Percentiles rank a stretch among this genome's conserved stretches.
Evolutionary conservation across 805 yeast genomes (phyloP).

Genomic region (Lachancea sp.): DNA sequence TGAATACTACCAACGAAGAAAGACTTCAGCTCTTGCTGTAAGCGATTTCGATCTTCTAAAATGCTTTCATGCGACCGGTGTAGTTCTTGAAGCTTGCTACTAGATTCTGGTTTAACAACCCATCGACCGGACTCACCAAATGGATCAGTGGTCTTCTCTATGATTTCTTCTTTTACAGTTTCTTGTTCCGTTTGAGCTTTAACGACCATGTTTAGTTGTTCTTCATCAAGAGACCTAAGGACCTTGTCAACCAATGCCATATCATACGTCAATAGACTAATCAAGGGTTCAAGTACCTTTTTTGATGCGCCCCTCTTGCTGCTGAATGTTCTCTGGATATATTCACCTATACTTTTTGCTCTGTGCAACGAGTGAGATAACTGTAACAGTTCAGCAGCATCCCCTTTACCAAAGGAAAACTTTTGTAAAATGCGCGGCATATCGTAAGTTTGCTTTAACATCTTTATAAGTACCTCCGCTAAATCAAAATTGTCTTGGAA

Average conservation of each 20-base stretch:
- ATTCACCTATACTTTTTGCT: slow-evolving; percentile 10
- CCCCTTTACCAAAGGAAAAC: slow-evolving; percentile 44
- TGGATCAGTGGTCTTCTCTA: slow-evolving; percentile 1
- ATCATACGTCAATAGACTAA: slow-evolving; percentile 34
- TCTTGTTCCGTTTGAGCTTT: slow-evolving; percentile 16
- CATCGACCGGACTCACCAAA: slow-evolving; percentile 18
- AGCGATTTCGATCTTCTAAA: slow-evolving; percentile 21
- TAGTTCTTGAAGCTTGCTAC: slow-evolving; percentile 26
- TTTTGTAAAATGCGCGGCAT: slow-evolving; percentile 55
- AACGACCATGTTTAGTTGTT: slow-evolving; percentile 5
- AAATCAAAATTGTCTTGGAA: slow-evolving; percentile 33
- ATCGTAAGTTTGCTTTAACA: slow-evolving; percentile 46
- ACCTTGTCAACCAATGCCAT: slow-evolving; percentile 39
- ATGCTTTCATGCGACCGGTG: slow-evolving; percentile 34
- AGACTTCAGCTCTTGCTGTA: slow-evolving; percentile 30
- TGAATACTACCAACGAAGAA: slow-evolving; percentile 24
- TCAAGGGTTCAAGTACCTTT: background rate
- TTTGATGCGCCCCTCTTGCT: background rate
- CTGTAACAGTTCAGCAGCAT: slow-evolving; percentile 40
- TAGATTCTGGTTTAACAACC: slow-evolving; percentile 34
- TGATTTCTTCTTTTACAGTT: slow-evolving; percentile 8
- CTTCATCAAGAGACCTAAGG: slow-evolving; percentile 37
- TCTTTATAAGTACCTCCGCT: slow-evolving; percentile 30
- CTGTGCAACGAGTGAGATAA: slow-evolving; percentile 38
- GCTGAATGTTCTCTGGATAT: slow-evolving; percentile 8